Percentiles rank a stretch among this genome's conserved stretches.
These are phyloP conservation scores for Centella asiatica DNA, from an alignment of 129 eudicot species.

Conservation along the genomic window DNA sequence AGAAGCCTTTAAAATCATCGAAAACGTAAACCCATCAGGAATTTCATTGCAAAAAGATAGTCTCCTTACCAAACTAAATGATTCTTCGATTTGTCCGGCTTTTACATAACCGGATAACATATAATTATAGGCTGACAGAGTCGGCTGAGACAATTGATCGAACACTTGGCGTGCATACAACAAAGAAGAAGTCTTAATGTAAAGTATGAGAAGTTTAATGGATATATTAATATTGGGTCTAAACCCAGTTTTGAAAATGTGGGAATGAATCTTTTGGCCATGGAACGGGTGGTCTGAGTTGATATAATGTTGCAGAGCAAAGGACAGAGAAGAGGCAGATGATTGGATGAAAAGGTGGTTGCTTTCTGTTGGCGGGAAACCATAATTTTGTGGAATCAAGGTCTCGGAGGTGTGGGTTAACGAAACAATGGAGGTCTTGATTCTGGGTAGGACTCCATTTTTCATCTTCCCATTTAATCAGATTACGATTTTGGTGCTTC, in stretches of 20 bases:
- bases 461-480: conserved; percentile 21
- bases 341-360: conserved; percentile 8
- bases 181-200: conserved; percentile 50
- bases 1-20: conserved; percentile 74
- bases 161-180: conserved; percentile 64
- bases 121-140: conserved; percentile 73
- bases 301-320: conserved; percentile 48
- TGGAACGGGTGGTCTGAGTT: conserved; percentile 63
- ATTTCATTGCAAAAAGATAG: conserved; percentile 32
- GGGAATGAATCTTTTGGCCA: conserved; percentile 78
- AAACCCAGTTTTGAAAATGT: conserved; percentile 67
- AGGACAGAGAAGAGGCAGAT: conserved; percentile 34
- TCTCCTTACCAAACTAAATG: conserved; percentile 44
- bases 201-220: conserved; percentile 58
- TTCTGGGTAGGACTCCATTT: conserved; percentile 8
- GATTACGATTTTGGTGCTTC: not conserved
- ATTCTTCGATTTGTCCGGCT: conserved; percentile 31
- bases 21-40: conserved; percentile 75
- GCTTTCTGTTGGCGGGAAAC: conserved; percentile 12
- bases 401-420: conserved; percentile 3
- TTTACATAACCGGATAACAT: conserved; percentile 59
- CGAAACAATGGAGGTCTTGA: conserved; percentile 6
- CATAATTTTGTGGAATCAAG: not conserved
- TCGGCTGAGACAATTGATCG: conserved; percentile 63
- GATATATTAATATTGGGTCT: conserved; percentile 50